Evolutionary conservation across 1,284 basidiomycete genomes (phyloP), one percentile per base, ranked within the genome.

Genomic region (Ceratobasidium sp.): DNA sequence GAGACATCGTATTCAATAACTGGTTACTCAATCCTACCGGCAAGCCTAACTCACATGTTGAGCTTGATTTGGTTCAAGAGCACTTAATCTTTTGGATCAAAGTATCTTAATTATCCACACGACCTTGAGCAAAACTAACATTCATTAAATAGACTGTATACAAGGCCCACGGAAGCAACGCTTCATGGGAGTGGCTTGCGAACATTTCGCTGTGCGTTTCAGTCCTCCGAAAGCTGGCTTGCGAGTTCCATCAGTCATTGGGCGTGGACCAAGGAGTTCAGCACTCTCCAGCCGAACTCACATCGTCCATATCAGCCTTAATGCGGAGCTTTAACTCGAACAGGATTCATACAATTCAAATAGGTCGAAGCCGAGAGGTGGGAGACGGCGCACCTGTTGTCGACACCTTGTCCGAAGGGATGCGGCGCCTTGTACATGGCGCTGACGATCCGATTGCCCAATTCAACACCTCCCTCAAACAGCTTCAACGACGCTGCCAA

Each of bases 31-130:
- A 85, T 75, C 80, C 82, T 0, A 82, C 82, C 0, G 83, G 84
- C 0, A 79, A 81, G 11, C 73, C 73, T 0, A 80, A 83, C 50
- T 67, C 75, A 0, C 85, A 77, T 64, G 77, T 83, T 0, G 81
- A 83, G 27, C 79, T 83, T 1, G 85, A 86, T 66, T 78, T 86
- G 0, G 62, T 85, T 48, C 85, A 86, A 63, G 84, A 86, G 65
- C 85, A 86, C 67, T 56, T 83, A 62, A 85, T 84, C 60, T 84
- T 79, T 63, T 84, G 83, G 83, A 83, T 83, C 54, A 82, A 82
- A 78, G 81, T 80, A 31, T 19, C 76, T 41, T 44, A 27, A 47
- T 48, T 15, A n/a, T n/a, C n/a, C n/a, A n/a, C n/a, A n/a, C n/a
- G 31, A 45, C 19, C 17, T 31, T 14, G 19, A 27, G 24, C 22